These are phyloP conservation scores for Neopestalotiopsis clavispora DNA, from an alignment of 2,329 filamentous ascomycete genomes.

Conservation along the genomic window DNA sequence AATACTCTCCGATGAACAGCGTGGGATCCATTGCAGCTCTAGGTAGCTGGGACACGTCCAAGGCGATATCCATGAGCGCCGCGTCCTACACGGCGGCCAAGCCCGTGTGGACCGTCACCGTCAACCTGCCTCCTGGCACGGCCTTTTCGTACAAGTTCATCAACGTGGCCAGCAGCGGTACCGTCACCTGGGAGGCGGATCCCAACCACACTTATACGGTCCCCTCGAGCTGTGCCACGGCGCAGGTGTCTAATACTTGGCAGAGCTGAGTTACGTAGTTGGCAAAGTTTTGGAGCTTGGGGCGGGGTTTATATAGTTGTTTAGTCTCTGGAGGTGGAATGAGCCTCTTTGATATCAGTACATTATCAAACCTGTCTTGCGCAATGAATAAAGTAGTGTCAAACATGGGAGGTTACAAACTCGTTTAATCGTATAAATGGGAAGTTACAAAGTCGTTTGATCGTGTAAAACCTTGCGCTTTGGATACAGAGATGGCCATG, in stretches of 20 bases:
- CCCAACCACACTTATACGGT: conserved; percentile 37
- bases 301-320: background rate
- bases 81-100: conserved; percentile 52
- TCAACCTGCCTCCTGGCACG: conserved; percentile 51
- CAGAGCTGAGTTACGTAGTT: conserved; percentile 15
- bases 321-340: background rate
- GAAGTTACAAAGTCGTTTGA: too few species aligned
- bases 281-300: background rate
- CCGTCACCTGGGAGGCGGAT: conserved; percentile 59
- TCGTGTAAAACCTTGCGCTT: too few species aligned
- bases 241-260: conserved; percentile 28
- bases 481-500: too few species aligned
- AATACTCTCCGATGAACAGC: conserved; percentile 6
- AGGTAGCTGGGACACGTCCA: conserved; percentile 53
- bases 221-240: conserved; percentile 25
- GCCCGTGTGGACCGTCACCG: conserved; percentile 54
- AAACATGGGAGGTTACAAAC: too few species aligned
- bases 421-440: too few species aligned
- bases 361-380: too few species aligned
- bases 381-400: too few species aligned
- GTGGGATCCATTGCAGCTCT: conserved; percentile 39
- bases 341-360: background rate
- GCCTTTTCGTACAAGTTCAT: conserved; percentile 62
- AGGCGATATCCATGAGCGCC: conserved; percentile 52
- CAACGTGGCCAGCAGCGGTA: conserved; percentile 49